A percentile compares a stretch with the other conserved stretches of the same genome.
Evolutionary conservation across 2,329 filamentous ascomycete species (phyloP).

Genomic region (Fusarium sp.): DNA sequence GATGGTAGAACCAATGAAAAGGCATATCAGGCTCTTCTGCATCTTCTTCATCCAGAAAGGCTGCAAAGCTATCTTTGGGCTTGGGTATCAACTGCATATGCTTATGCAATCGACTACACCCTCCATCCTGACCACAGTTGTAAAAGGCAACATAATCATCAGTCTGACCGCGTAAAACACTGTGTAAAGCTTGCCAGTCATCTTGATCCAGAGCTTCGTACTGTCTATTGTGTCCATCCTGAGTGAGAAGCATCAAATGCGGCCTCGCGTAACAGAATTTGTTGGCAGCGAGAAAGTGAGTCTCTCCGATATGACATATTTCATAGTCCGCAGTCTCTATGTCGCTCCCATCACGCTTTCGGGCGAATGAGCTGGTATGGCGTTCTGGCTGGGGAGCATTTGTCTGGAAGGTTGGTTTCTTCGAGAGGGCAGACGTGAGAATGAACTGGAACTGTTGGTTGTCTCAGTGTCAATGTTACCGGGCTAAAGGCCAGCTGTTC

Average conservation of each 20-base stretch:
- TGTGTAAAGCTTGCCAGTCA: neutral
- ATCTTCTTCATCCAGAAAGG: neutral
- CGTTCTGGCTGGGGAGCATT: accelerated
- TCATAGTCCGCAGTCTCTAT: neutral
- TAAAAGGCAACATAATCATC: neutral
- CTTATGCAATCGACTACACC: conserved; percentile 7
- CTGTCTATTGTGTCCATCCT: neutral
- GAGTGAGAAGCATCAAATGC: neutral
- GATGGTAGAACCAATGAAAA: neutral
- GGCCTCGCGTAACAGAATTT: conserved; percentile 7
- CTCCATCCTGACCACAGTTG: conserved; percentile 6
- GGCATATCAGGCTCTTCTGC: accelerated
- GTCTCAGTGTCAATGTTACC: neutral
- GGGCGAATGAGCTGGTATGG: accelerated
- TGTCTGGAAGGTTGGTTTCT: neutral
- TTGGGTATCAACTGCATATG: conserved; percentile 8
- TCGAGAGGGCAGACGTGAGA: neutral
- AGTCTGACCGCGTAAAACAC: accelerated
- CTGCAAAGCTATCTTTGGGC: neutral
- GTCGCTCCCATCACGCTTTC: neutral
- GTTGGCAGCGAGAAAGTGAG: conserved; percentile 2
- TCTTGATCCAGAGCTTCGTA: neutral
- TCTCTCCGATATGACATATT: neutral
- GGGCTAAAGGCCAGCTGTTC: accelerated
- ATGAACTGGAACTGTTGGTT: conserved; percentile 3